Conservation (phyloP, 78 protist species). For the Isochrysis galbana region DNA sequence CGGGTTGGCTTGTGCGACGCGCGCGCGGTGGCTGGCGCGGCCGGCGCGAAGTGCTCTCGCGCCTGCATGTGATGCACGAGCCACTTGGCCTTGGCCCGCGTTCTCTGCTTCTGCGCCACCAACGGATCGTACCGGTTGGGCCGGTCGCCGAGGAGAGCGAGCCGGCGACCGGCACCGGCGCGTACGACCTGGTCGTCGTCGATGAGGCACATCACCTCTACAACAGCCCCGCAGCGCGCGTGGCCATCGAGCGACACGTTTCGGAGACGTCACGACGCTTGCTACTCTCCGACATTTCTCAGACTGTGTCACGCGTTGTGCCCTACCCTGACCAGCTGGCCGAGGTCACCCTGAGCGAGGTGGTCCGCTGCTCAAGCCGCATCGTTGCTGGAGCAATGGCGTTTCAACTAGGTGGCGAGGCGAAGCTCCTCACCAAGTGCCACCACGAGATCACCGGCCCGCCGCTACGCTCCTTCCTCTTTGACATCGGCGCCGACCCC, state of each 20-base stretch:
- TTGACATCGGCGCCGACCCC: not conserved
- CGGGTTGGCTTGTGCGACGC: not conserved
- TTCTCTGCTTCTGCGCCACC: not conserved
- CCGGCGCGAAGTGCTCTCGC: not conserved
- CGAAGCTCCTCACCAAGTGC: not conserved
- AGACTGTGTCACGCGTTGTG: not conserved
- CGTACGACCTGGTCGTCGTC: not conserved
- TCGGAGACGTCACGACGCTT: not conserved
- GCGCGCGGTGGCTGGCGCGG: not conserved
- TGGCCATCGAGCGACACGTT: not conserved
- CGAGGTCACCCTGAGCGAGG: not conserved
- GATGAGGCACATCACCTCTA: constrained; percentile 15
- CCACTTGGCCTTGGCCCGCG: not conserved
- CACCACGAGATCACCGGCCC: not conserved
- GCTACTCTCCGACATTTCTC: not conserved
- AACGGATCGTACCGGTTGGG: not conserved
- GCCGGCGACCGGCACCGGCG: not conserved
- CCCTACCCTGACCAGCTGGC: not conserved
- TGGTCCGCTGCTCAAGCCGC: not conserved
- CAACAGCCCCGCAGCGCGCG: not conserved
- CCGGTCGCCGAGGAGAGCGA: too few species aligned
- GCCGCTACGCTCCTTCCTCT: constrained; percentile 1
- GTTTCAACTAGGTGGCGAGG: constrained; percentile 16
- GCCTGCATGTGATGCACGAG: not conserved
- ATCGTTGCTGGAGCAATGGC: constrained; percentile 24